phyloP scores from a whole-genome alignment of 2,329 filamentous ascomycete species.

The Drechslerella dactyloides region DNA sequence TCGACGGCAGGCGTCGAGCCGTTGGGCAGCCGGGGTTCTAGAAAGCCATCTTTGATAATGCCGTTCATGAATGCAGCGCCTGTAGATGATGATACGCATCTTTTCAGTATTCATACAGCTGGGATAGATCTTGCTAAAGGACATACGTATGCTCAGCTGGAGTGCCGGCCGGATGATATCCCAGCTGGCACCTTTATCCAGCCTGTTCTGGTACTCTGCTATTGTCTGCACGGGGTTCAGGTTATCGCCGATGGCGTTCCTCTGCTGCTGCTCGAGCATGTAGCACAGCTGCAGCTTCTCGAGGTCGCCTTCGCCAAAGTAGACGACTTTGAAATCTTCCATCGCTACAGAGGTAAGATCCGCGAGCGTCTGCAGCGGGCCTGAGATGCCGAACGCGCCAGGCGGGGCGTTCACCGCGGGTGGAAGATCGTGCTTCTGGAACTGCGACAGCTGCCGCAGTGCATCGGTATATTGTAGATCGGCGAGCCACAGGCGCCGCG shows the following conservation, averaged over 20 bases:
- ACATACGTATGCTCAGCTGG: conserved; percentile 53
- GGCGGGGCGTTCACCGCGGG: conserved; percentile 46
- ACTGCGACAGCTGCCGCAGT: conserved; percentile 44
- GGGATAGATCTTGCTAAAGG: no score
- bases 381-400: conserved; percentile 52
- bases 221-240: conserved; percentile 53
- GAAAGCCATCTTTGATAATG: conserved; percentile 54
- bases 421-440: conserved; percentile 39
- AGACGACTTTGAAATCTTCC: conserved; percentile 53
- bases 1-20: conserved; percentile 38
- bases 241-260: conserved; percentile 53
- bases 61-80: conserved; percentile 53
- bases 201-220: conserved; percentile 51
- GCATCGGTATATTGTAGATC: conserved; percentile 46
- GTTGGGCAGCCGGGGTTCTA: conserved; percentile 47
- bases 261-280: conserved; percentile 53
- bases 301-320: conserved; percentile 49
- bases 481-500: conserved; percentile 53
- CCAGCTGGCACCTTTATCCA: conserved; percentile 52
- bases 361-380: conserved; percentile 53
- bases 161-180: conserved; percentile 53
- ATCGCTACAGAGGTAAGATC: conserved; percentile 53
- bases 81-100: conserved; percentile 9
- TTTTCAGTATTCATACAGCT: conserved; percentile 20
- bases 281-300: conserved; percentile 54